Percentiles rank a stretch among this genome's conserved stretches.
phyloP scores from a whole-genome alignment of 2,329 filamentous ascomycete genomes.

The Cordyceps cateniannulata region DNA sequence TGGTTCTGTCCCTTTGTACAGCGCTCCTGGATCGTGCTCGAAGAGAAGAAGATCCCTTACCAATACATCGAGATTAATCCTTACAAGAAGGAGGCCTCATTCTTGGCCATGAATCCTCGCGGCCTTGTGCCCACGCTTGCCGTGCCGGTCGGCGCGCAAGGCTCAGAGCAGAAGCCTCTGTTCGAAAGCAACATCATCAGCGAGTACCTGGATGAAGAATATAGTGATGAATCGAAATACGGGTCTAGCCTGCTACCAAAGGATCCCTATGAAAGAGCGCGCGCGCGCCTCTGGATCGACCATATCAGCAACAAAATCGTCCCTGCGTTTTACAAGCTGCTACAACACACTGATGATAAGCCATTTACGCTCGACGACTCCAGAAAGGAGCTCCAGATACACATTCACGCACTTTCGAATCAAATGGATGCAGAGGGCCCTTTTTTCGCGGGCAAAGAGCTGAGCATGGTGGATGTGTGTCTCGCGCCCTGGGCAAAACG shows the following conservation, averaged over 20 bases:
- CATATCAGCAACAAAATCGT: conserved; percentile 62
- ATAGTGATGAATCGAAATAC: conserved; percentile 36
- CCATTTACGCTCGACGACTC: conserved; percentile 44
- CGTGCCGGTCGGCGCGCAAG: conserved; percentile 30
- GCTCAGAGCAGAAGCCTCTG: conserved; percentile 46
- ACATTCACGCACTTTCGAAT: conserved; percentile 52
- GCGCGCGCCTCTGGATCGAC: conserved; percentile 67
- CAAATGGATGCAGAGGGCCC: conserved; percentile 54
- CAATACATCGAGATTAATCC: conserved; percentile 76
- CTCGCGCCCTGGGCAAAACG: conserved; percentile 68
- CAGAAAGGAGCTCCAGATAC: conserved; percentile 49
- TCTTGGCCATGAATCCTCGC: conserved; percentile 66
- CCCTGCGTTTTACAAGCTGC: conserved; percentile 59
- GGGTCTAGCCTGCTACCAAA: conserved; percentile 48
- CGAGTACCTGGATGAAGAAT: conserved; percentile 72
- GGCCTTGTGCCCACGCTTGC: conserved; percentile 68
- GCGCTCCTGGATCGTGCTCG: conserved; percentile 64
- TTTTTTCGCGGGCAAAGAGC: conserved; percentile 58
- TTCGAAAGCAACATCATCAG: conserved; percentile 69
- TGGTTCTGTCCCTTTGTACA: conserved; percentile 73
- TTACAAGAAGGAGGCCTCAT: conserved; percentile 63
- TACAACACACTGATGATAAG: conserved; percentile 49
- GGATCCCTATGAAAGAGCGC: conserved; percentile 58
- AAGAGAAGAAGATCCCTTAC: conserved; percentile 67
- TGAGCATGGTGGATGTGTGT: conserved; percentile 64